These are phyloP conservation scores for Pittosporum tobira DNA, from an alignment of 129 eudicot genomes.

Conservation along the genomic window DNA sequence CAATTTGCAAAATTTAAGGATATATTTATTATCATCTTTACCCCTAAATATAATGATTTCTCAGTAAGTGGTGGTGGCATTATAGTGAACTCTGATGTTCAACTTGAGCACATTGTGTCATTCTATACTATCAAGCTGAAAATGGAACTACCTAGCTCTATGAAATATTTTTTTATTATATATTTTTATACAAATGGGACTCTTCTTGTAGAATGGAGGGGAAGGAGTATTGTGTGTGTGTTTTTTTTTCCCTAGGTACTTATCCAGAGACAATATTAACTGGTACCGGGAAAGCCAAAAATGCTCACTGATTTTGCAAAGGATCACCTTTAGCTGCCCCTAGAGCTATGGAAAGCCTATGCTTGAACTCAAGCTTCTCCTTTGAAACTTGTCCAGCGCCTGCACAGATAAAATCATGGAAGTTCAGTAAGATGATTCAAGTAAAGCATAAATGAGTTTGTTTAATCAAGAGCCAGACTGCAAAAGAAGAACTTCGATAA, in stretches of 20 bases:
- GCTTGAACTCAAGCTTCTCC: constrained; percentile 97
- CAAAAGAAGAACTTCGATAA: background rate
- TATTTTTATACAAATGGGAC: no score
- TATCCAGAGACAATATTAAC: constrained; percentile 37
- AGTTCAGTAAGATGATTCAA: background rate
- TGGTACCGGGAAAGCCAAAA: constrained; percentile 82
- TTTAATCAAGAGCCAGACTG: background rate
- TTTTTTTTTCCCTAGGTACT: background rate
- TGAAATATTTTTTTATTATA: no score
- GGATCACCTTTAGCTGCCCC: constrained; percentile 99
- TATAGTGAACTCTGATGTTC: no score
- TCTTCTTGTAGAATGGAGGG: no score
- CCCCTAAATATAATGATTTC: no score
- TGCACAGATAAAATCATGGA: constrained; percentile 26
- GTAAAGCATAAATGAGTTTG: background rate
- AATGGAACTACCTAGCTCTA: no score
- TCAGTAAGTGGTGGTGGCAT: no score
- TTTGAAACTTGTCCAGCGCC: constrained; percentile 67
- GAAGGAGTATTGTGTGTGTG: no score
- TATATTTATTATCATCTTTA: no score
- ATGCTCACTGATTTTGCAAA: constrained; percentile 99
- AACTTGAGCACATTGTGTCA: background rate
- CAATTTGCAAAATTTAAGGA: no score
- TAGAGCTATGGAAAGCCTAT: constrained; percentile 80
- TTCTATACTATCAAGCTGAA: background rate